Evolutionary conservation across 2,329 filamentous ascomycete genomes (phyloP).

Genomic region (Phaeosphaeria sp.): DNA sequence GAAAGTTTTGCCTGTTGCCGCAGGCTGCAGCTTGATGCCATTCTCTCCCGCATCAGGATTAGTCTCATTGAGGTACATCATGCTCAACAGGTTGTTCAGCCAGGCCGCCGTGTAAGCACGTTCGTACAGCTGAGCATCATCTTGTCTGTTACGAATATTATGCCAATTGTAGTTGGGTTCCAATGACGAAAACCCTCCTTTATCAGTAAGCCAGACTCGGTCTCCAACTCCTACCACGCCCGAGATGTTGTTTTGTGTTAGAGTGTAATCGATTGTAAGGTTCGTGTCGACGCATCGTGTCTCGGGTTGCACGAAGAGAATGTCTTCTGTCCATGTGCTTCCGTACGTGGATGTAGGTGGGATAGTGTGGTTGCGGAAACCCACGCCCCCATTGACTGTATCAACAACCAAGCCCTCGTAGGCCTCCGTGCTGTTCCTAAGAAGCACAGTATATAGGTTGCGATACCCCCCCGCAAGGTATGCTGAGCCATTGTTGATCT

Average conservation of each 20-base stretch:
- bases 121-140: conserved; percentile 45
- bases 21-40: background rate
- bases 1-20: background rate
- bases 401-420: conserved; percentile 57
- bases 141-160: conserved; percentile 40
- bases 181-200: conserved; percentile 53
- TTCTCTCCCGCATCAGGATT: conserved; percentile 2
- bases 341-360: conserved; percentile 46
- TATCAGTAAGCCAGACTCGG: conserved; percentile 47
- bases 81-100: conserved; percentile 50
- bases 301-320: conserved; percentile 57
- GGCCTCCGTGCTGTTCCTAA: conserved; percentile 40
- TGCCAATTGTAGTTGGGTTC: conserved; percentile 42
- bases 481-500: conserved; percentile 39
- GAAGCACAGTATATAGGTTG: conserved; percentile 39
- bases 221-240: background rate
- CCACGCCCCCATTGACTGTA: conserved; percentile 50
- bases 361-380: conserved; percentile 55
- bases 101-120: conserved; percentile 55
- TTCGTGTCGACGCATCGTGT: conserved; percentile 54
- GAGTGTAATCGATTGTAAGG: conserved; percentile 51
- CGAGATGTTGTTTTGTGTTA: background rate
- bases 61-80: conserved; percentile 52
- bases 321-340: conserved; percentile 55
- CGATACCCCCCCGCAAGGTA: conserved; percentile 41